Evolutionary conservation across 1,139 yeast species (phyloP).

Genomic region (Kluyveromyces marxianus): DNA sequence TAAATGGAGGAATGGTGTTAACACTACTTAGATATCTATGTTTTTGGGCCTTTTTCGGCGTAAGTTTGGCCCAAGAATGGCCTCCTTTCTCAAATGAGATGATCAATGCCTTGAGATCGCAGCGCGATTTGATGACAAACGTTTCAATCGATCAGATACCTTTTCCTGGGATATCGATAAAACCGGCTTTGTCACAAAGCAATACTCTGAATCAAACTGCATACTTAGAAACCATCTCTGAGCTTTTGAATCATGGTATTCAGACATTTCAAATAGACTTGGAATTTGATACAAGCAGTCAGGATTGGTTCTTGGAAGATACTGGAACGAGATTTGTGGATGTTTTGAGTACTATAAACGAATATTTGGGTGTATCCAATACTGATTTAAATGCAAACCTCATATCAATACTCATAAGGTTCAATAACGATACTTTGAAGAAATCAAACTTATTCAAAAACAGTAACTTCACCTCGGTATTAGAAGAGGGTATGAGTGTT

Average conservation of each 20-base stretch:
- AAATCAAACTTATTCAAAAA: slow-evolving; percentile 8
- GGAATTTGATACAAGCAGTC: slow-evolving; percentile 49
- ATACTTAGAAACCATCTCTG: slow-evolving; percentile 35
- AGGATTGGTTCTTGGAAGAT: slow-evolving; percentile 43
- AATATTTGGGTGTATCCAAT: slow-evolving; percentile 42
- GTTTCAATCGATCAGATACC: slow-evolving; percentile 52
- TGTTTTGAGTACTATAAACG: slow-evolving; percentile 34
- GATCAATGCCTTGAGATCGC: slow-evolving; percentile 47
- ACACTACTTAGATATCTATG: no score
- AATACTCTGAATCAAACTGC: slow-evolving; percentile 41
- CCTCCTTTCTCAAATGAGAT: slow-evolving; percentile 20
- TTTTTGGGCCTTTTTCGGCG: background rate
- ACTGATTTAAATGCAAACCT: slow-evolving; percentile 49
- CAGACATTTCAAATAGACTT: slow-evolving; percentile 52
- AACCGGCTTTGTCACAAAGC: slow-evolving; percentile 41
- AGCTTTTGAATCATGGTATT: slow-evolving; percentile 44
- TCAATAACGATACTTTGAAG: slow-evolving; percentile 27
- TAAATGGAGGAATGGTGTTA: background rate
- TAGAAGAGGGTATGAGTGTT: slow-evolving; percentile 12
- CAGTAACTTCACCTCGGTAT: slow-evolving; percentile 14
- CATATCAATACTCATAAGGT: slow-evolving; percentile 45
- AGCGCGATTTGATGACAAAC: slow-evolving; percentile 56
- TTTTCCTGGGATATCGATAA: slow-evolving; percentile 52
- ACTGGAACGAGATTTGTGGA: slow-evolving; percentile 37
- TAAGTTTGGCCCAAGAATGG: slow-evolving; percentile 13